Evolutionary conservation across 371 early-diverging fungal species (phyloP), one percentile per base, ranked within the genome.

Genomic region (Mortierella sp.): DNA sequence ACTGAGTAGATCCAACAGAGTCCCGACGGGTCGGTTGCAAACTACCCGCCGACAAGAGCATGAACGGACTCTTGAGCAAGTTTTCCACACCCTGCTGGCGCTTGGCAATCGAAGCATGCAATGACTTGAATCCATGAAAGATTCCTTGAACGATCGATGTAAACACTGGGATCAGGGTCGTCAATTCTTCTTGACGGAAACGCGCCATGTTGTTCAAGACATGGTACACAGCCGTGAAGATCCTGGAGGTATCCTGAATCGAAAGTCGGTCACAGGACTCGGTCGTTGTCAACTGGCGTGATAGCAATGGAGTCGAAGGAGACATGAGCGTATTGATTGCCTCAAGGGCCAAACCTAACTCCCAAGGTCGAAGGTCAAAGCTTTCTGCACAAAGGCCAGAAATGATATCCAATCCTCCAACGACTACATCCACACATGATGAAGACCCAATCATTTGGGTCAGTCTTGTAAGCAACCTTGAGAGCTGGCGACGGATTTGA

Each of bases 121-220:
- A 59, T 0, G 89, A 86, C 63, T 83, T 86, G 81, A 89, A 89
- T 63, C 89, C 87, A 55, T 86, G 88, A 16, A 88, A 60, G 23
- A 86, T 57, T 1, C 86, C 71, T 65, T 89, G 87, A 18, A 86
- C 47, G 48, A 87, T 76, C 0, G 84, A 81, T 19, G 83, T 80
- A 57, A 84, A 84, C 0, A 86, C 80, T 15, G 87, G 83, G 48
- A 89, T 80, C 55, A 83, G 63, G 18, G 84, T 82, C 19, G 84
- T 75, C 19, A 88, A 67, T 23, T 82, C 81, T 21, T 86, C 85
- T 51, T 86, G 86, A 29, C 85, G 84, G 57, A 82, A 81, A 4
- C 82, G 70, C 7, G 84, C 70, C 11, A 87, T 59, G 29, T 84
- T 85, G 7, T 81, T 79, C 44, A 89, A 68, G 16, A 87, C 66